Evolutionary conservation across 1,284 basidiomycete species (phyloP).

Genomic region (Apiotrichum siamense): DNA sequence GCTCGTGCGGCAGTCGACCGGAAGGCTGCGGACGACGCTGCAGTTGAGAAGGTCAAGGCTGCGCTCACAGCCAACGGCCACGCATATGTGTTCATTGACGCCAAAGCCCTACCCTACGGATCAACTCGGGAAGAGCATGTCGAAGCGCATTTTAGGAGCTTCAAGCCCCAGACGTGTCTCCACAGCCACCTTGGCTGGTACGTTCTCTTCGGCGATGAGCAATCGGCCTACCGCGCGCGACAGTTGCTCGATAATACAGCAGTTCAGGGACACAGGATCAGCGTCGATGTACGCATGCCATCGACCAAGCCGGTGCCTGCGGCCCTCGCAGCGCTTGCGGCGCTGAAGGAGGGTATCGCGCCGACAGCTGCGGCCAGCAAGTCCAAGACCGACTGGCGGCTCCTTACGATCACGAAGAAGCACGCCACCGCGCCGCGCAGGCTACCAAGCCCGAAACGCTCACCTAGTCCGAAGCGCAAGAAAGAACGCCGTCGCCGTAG

Average conservation of each 20-base stretch:
- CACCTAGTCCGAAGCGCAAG: constrained; percentile 13
- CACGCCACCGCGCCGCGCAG: constrained; percentile 9
- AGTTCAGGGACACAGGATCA: constrained; percentile 29
- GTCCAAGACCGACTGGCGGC: constrained; percentile 22
- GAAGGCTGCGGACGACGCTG: constrained; percentile 28
- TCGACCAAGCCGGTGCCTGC: constrained; percentile 10
- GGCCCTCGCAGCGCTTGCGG: constrained; percentile 3
- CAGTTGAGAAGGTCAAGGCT: constrained; percentile 24
- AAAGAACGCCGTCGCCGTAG: constrained; percentile 13
- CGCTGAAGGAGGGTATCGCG: too few relatives aligned
- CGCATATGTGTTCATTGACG: constrained; percentile 38
- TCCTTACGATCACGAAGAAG: constrained; percentile 39
- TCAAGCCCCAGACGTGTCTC: constrained; percentile 39
- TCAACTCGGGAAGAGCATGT: constrained; percentile 27
- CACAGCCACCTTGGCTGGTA: constrained; percentile 38
- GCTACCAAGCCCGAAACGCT: constrained; percentile 11
- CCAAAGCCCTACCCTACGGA: constrained; percentile 24
- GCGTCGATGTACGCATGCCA: constrained; percentile 25
- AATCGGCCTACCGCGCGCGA: constrained; percentile 26
- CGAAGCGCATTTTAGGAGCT: constrained; percentile 39
- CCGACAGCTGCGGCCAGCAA: neutral
- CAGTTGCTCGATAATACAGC: constrained; percentile 34
- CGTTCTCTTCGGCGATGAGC: constrained; percentile 35
- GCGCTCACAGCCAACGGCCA: constrained; percentile 31
- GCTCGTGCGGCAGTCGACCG: constrained; percentile 9